A percentile compares a stretch with the other conserved stretches of the same genome.
These are phyloP conservation scores for Populus trichocarpa DNA, from an alignment of 441 rosid species.

Conservation along the genomic window DNA sequence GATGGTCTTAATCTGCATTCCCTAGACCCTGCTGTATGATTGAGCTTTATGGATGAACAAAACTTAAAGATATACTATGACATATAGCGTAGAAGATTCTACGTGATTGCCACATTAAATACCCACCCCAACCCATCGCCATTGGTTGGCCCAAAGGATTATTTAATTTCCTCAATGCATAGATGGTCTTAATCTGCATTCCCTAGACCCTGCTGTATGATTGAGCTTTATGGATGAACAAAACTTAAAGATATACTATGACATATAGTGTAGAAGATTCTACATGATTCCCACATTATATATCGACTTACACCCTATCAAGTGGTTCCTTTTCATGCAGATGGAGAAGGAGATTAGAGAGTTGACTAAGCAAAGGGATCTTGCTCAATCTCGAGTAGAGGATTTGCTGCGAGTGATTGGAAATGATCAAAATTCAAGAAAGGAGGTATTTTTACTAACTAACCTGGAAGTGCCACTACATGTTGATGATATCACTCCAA, in stretches of 20 bases:
- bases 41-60: neutral
- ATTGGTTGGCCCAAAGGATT: neutral
- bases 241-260: neutral
- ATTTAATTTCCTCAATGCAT: neutral
- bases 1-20: neutral
- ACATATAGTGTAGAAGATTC: neutral
- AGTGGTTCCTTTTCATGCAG: conserved; percentile 41
- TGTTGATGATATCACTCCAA: neutral
- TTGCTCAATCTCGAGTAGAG: conserved; percentile 77
- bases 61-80: neutral
- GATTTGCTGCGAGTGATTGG: conserved; percentile 64
- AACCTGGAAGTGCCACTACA: neutral
- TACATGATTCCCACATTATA: neutral
- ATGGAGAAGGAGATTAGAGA: conserved; percentile 79
- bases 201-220: neutral
- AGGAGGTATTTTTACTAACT: conserved; percentile 28
- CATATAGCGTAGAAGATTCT: neutral
- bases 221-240: neutral
- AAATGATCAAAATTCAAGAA: conserved; percentile 47
- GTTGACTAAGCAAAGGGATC: conserved; percentile 70
- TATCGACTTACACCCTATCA: conserved; percentile 4
- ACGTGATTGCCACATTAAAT: neutral
- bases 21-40: neutral
- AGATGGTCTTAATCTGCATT: neutral
- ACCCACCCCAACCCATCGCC: neutral